Evolutionary conservation across 2,329 filamentous ascomycete species (phyloP).

Genomic region (Xylariales sp.): DNA sequence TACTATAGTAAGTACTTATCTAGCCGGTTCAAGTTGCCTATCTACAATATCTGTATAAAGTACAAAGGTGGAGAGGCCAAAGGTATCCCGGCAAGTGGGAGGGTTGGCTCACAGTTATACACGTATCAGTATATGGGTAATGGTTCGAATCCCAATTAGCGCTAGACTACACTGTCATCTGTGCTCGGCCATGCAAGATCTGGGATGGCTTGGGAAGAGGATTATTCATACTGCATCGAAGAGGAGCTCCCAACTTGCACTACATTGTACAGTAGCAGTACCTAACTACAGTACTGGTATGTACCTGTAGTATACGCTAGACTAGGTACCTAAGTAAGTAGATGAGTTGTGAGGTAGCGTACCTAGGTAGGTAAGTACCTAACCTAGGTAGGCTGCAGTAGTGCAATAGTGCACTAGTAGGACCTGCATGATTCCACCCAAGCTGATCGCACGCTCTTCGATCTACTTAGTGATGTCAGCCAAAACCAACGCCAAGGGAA

Average conservation of each 20-base stretch:
- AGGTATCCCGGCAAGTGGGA: conserved; percentile 35
- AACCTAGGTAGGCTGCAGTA: too few species aligned
- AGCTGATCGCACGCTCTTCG: conserved; percentile 22
- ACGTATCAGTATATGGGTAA: conserved; percentile 5
- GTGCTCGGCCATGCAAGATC: conserved; percentile 36
- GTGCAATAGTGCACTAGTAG: too few species aligned
- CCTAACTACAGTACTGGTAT: too few species aligned
- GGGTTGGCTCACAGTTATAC: conserved; percentile 14
- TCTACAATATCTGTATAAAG: not conserved
- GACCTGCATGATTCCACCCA: conserved; percentile 20
- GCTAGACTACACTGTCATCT: not conserved
- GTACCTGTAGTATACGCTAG: too few species aligned
- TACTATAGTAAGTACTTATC: not conserved
- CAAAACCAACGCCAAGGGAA: conserved; percentile 29
- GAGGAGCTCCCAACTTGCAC: not conserved
- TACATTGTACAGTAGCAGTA: too few species aligned
- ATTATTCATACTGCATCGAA: conserved; percentile 21
- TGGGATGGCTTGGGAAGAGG: conserved; percentile 28
- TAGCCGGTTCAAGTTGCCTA: conserved; percentile 32
- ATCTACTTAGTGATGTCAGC: conserved; percentile 37
- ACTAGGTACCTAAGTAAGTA: not conserved
- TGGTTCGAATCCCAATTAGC: not conserved
- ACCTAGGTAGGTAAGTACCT: too few species aligned
- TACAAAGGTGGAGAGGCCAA: conserved; percentile 27
- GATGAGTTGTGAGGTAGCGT: conserved; percentile 5